Evolutionary conservation across 208 protist genomes (phyloP), one percentile per base, ranked within the genome.

Genomic region (Vickermania spadyakhi): DNA sequence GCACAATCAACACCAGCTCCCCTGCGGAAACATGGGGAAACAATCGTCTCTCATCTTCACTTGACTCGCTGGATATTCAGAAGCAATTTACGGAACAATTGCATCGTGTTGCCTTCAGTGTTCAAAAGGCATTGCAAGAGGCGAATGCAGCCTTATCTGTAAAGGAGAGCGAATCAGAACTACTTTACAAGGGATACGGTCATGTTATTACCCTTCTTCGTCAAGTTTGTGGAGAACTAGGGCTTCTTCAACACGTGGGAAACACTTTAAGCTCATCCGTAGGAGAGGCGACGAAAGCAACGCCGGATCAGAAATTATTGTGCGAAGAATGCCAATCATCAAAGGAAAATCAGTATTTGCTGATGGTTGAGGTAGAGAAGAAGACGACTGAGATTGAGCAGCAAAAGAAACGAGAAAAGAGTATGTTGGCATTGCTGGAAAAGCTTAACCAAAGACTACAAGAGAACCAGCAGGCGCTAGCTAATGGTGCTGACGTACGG

Each of bases 1-100:
- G n/a, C n/a, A n/a, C n/a, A n/a, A n/a, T n/a, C n/a, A n/a, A n/a
- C n/a, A n/a, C n/a, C n/a, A n/a, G n/a, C n/a, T n/a, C n/a, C n/a
- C n/a, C n/a, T n/a, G n/a, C n/a, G n/a, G n/a, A n/a, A n/a, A n/a
- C n/a, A n/a, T n/a, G n/a, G n/a, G n/a, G n/a, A n/a, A n/a, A n/a
- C n/a, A n/a, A n/a, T n/a, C n/a, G n/a, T n/a, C n/a, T n/a, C n/a
- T n/a, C n/a, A n/a, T n/a, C n/a, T n/a, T n/a, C n/a, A n/a, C n/a
- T n/a, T n/a, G 7, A 45, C 36, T 45, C 36, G 36, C 36, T 28
- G 52, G 64, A 52, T 23, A 53, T 51, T n/a, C 66, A 68, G 52
- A 31, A 27, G 64, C 55, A 51, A 21, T 54, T 77, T 13, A 25
- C 26, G 22, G 62, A 73, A 65, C 31, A 64, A 41, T 21, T 30